Conservation (phyloP, 805 yeast species). For the Zygoascus biomembranicola region DNA sequence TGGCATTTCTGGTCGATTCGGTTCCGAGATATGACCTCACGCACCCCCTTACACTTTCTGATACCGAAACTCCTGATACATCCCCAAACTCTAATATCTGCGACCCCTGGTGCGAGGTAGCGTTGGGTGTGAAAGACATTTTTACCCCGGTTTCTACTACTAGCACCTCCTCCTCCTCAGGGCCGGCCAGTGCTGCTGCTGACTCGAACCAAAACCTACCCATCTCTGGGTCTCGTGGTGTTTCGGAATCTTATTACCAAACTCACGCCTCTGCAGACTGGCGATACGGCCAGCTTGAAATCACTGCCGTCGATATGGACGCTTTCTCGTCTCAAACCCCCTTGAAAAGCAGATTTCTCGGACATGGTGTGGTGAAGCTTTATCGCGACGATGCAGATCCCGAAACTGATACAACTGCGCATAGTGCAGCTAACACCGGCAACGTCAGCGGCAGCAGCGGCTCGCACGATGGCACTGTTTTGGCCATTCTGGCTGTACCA, state of each 20-base stretch:
- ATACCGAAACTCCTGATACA: background rate
- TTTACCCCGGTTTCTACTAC: background rate
- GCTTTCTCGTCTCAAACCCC: slow-evolving; percentile 19
- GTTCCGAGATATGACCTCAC: background rate
- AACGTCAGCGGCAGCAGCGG: slow-evolving; percentile 13
- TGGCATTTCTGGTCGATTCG: slow-evolving; percentile 1
- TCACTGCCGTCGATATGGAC: slow-evolving; percentile 14
- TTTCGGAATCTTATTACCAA: background rate
- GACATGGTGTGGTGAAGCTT: slow-evolving; percentile 65
- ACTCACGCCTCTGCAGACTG: background rate
- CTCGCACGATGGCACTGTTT: slow-evolving; percentile 36
- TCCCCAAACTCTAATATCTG: background rate
- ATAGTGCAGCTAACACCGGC: slow-evolving; percentile 9
- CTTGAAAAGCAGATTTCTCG: slow-evolving; percentile 54
- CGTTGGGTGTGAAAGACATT: background rate
- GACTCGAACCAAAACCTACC: background rate
- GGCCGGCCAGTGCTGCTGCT: background rate
- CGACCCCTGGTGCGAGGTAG: slow-evolving; percentile 3
- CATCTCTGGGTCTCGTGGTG: background rate
- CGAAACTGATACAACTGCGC: slow-evolving; percentile 1
- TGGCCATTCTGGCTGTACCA: slow-evolving; percentile 79
- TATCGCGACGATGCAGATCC: slow-evolving; percentile 41
- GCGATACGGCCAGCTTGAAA: background rate
- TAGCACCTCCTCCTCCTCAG: no score
- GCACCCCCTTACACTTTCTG: background rate